These are phyloP conservation scores for Fusarium newnesense DNA, from an alignment of 2,329 filamentous ascomycete species.

Conservation along the genomic window DNA sequence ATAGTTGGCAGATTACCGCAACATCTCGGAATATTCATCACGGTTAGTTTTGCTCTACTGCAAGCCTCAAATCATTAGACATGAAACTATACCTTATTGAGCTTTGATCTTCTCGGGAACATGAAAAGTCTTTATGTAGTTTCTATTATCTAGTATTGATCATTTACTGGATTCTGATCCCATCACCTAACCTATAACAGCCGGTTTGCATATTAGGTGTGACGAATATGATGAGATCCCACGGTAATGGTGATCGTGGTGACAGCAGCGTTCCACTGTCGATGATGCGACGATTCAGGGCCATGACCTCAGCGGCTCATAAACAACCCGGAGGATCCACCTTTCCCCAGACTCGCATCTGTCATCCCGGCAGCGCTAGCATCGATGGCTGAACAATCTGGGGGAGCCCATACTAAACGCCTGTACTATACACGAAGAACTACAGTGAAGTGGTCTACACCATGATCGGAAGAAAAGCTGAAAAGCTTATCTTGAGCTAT, in stretches of 20 bases:
- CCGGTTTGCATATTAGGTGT: fast-evolving
- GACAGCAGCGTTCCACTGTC: background rate
- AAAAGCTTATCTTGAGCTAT: fast-evolving
- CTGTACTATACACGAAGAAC: background rate
- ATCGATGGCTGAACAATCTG: background rate
- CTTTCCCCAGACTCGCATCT: background rate
- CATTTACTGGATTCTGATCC: fast-evolving
- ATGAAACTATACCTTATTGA: background rate
- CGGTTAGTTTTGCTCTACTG: background rate
- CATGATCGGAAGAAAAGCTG: fast-evolving
- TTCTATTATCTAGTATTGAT: fast-evolving
- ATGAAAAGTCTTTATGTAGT: fast-evolving
- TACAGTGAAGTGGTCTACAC: fast-evolving
- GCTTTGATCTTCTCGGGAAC: fast-evolving
- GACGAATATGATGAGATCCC: background rate
- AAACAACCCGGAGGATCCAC: fast-evolving
- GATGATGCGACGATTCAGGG: background rate
- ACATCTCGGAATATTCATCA: background rate
- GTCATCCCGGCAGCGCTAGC: background rate
- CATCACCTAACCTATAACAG: background rate
- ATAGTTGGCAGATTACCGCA: fast-evolving
- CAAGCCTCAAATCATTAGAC: background rate
- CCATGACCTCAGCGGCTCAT: background rate
- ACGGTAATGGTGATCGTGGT: background rate
- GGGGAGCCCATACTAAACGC: background rate